phyloP scores from a whole-genome alignment of 345 rosid genomes.

The Salix koriyanagi region DNA sequence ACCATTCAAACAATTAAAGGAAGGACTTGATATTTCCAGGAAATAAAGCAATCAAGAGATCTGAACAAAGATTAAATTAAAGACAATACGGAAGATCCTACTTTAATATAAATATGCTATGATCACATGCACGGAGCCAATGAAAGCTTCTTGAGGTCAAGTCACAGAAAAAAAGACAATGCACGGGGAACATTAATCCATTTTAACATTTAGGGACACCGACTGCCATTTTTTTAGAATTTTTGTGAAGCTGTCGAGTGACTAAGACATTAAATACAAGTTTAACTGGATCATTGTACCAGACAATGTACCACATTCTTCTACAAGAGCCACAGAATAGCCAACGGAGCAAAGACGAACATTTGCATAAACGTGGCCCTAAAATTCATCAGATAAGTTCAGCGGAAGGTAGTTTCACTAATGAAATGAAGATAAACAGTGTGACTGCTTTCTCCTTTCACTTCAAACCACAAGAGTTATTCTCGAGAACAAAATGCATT shows the following conservation, averaged over 20 bases:
- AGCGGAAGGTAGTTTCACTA: slow-evolving; percentile 7
- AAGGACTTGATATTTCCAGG: background rate
- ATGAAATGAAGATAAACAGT: slow-evolving; percentile 5
- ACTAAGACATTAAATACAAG: background rate
- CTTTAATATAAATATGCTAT: background rate
- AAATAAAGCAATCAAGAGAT: background rate
- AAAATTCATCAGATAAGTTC: slow-evolving; percentile 7
- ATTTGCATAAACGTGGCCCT: background rate
- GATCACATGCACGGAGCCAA: slow-evolving; percentile 17
- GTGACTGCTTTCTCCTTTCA: background rate
- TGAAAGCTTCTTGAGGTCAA: background rate
- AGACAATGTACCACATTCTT: slow-evolving; percentile 3
- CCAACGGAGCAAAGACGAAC: slow-evolving; percentile 2
- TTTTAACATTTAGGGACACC: background rate
- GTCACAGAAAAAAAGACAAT: slow-evolving; percentile 7
- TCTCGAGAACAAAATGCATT: slow-evolving; percentile 11
- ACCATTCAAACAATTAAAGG: slow-evolving; percentile 21
- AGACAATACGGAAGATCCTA: background rate
- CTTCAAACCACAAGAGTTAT: background rate
- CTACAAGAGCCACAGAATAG: slow-evolving; percentile 7
- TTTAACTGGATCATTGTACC: slow-evolving; percentile 6
- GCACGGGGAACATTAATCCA: background rate
- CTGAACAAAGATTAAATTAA: background rate
- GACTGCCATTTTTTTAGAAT: background rate
- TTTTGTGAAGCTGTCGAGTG: background rate